Conservation (phyloP, 2,329 filamentous ascomycete species). For the Sordariomycetes sp. region DNA sequence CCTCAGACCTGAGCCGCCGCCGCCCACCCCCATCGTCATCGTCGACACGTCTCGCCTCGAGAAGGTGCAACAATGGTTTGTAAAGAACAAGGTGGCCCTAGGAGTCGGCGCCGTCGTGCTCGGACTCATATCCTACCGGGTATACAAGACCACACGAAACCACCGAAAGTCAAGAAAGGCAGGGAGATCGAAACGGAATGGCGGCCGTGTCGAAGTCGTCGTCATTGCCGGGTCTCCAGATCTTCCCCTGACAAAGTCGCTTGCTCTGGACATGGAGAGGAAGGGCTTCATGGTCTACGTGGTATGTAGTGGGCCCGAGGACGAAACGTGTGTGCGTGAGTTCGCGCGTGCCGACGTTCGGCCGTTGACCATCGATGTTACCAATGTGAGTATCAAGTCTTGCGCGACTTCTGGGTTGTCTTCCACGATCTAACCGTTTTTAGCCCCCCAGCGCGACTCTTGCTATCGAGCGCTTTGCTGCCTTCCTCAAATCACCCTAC, state of each 20-base stretch:
- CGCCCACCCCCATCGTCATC: constrained; percentile 20
- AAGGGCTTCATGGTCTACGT: constrained; percentile 90
- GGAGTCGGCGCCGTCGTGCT: constrained; percentile 58
- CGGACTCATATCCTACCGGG: constrained; percentile 46
- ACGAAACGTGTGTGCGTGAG: constrained; percentile 65
- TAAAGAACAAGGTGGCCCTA: constrained; percentile 58
- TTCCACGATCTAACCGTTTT: background rate
- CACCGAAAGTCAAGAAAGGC: constrained; percentile 60
- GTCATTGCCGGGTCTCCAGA: constrained; percentile 76
- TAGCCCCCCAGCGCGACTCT: constrained; percentile 55
- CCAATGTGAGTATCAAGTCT: constrained; percentile 46
- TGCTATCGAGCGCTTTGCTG: constrained; percentile 58
- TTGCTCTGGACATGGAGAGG: constrained; percentile 77
- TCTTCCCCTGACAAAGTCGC: constrained; percentile 69
- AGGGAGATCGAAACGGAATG: constrained; percentile 58
- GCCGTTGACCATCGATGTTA: constrained; percentile 70
- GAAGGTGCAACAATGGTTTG: constrained; percentile 56
- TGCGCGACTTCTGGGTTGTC: background rate
- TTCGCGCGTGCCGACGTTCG: constrained; percentile 72
- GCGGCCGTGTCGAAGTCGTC: constrained; percentile 68
- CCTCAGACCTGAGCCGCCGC: constrained; percentile 41
- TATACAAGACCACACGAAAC: constrained; percentile 36
- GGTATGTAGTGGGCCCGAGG: constrained; percentile 72
- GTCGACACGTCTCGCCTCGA: constrained; percentile 27
- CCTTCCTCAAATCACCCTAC: constrained; percentile 61